These are phyloP conservation scores for Penicillium maclennaniae DNA, from an alignment of 495 filamentous ascomycete genomes.

Conservation along the genomic window DNA sequence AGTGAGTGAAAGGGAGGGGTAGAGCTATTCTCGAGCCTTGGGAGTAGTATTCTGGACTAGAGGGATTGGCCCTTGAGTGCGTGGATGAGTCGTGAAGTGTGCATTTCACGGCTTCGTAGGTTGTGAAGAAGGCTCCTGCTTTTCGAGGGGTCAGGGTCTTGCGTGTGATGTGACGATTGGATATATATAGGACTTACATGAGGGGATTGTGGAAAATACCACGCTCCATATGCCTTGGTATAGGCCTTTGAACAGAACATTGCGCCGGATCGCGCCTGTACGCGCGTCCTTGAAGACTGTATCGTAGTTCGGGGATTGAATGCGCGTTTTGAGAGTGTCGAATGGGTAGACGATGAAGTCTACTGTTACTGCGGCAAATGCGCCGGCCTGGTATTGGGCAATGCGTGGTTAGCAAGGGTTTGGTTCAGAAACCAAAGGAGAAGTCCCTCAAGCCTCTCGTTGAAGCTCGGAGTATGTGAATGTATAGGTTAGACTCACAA, in stretches of 20 bases:
- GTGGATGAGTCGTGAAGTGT: slow-evolving; percentile 43
- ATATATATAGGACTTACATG: slow-evolving; percentile 55
- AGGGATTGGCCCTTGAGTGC: slow-evolving; percentile 18
- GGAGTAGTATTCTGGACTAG: slow-evolving; percentile 17
- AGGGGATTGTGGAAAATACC: slow-evolving; percentile 80
- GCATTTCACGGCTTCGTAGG: slow-evolving; percentile 73
- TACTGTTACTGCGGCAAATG: slow-evolving; percentile 72
- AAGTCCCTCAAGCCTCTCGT: not conserved
- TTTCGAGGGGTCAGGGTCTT: not conserved
- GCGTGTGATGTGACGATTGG: too few relatives aligned
- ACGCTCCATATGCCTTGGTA: slow-evolving; percentile 90
- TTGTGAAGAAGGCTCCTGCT: slow-evolving; percentile 89
- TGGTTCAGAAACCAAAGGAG: not conserved
- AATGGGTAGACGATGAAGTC: slow-evolving; percentile 79
- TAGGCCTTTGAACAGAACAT: slow-evolving; percentile 64
- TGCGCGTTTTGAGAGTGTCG: slow-evolving; percentile 81
- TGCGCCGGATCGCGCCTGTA: slow-evolving; percentile 48
- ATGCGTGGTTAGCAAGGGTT: not conserved
- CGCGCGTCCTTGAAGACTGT: slow-evolving; percentile 55
- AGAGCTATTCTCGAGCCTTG: slow-evolving; percentile 36
- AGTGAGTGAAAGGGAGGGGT: slow-evolving; percentile 28
- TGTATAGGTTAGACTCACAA: slow-evolving; percentile 29
- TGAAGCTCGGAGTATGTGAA: not conserved
- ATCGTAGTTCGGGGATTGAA: slow-evolving; percentile 72
- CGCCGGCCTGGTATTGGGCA: slow-evolving; percentile 60